Evolutionary conservation across 2,329 filamentous ascomycete species (phyloP), one percentile per base, ranked within the genome.

Genomic region (Colletotrichum shisoi): DNA sequence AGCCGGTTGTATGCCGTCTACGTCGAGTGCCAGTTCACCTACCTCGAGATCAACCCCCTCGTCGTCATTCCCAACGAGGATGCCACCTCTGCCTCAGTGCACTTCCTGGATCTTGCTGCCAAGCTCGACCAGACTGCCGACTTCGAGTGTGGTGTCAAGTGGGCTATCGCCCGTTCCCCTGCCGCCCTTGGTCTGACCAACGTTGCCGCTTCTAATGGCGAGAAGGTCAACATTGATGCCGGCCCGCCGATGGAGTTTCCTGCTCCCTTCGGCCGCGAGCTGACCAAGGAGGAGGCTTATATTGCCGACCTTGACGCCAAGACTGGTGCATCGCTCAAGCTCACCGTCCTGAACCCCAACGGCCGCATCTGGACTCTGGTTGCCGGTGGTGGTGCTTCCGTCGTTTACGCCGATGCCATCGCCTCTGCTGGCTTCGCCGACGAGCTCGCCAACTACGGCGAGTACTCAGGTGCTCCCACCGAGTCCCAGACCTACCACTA

Each of bases 401-500:
- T 99, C 76, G 95, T 99, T 73, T 99, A 99, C 81, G 95, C 95
- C 71, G 95, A 99, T 79, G 95, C 95, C 81, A 99, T 99, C 81
- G 95, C 95, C 73, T 97, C 93, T 69, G 89, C 93, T 76, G 95
- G 95, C 72, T 98, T 96, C 79, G 93, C 96, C 71, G 89, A 93
- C 75, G 94, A 99, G 82, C 89, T 99, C 62, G 95, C 95, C 84
- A 99, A 99, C 89, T 99, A 99, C 79, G 95, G 95, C 80, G 95
- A 99, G 84, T 99, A 99, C 90, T 98, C 95, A 71, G 95, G 95
- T 84, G 95, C 95, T 71, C 95, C 95, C 73, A 98, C 93, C 69
- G 95, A 99, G 89, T 96, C 93, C 52, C 95, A 99, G 84, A 98
- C 95, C 69, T 99, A 92, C 89, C 94, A 98, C 89, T 99, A 99